A percentile compares a stretch with the other conserved stretches of the same genome.
Conservation (phyloP, 2,329 filamentous ascomycete genomes). For the Parasarocladium wereldwijsianum region DNA sequence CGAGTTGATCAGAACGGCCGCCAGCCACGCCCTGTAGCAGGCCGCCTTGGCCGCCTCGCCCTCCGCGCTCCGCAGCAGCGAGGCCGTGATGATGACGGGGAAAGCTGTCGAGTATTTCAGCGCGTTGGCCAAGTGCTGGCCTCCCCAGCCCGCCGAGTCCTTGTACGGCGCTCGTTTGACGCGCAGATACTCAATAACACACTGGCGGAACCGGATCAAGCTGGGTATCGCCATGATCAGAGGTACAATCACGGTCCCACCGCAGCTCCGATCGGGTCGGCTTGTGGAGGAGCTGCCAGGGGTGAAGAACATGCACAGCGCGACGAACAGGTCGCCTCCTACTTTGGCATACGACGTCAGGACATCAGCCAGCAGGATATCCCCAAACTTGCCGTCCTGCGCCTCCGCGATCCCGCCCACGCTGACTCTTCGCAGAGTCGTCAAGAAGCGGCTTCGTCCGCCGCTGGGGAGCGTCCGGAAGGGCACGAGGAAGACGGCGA, state of each 20-base stretch:
- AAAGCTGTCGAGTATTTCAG: conserved; percentile 91
- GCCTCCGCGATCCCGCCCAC: conserved; percentile 77
- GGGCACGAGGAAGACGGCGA: conserved; percentile 58
- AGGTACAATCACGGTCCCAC: conserved; percentile 66
- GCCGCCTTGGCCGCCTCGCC: conserved; percentile 22
- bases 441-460: conserved; percentile 62
- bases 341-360: conserved; percentile 92
- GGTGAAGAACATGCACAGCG: conserved; percentile 80
- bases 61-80: conserved; percentile 51
- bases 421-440: conserved; percentile 61
- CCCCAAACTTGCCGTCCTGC: conserved; percentile 84
- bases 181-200: conserved; percentile 72
- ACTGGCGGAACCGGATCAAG: conserved; percentile 79
- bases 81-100: conserved; percentile 71
- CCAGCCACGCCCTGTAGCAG: conserved; percentile 49
- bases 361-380: conserved; percentile 85
- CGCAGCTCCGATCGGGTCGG: conserved; percentile 68
- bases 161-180: conserved; percentile 44
- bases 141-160: conserved; percentile 54
- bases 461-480: conserved; percentile 50
- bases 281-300: conserved; percentile 58
- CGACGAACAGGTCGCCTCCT: conserved; percentile 76
- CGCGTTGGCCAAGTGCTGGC: conserved; percentile 84
- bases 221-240: conserved; percentile 73
- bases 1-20: conserved; percentile 67